A percentile compares a stretch with the other conserved stretches of the same genome.
phyloP scores from a whole-genome alignment of 306 rosid genomes.

The Amphicarpaea edgeworthii region DNA sequence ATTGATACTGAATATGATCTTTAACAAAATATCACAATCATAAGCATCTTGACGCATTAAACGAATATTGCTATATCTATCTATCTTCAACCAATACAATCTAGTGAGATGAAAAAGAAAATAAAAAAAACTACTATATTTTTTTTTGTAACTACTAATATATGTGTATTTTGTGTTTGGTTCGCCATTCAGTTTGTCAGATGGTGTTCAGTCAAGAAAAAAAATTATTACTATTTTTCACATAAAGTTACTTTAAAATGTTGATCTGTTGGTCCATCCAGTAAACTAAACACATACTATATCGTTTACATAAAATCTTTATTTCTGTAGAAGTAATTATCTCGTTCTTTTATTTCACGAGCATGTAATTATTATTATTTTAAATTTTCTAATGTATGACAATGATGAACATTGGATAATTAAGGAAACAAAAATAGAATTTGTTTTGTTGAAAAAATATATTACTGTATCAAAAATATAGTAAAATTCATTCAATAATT shows the following conservation, averaged over 20 bases:
- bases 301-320: background rate
- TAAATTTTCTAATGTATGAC: background rate
- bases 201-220: no score
- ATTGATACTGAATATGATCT: constrained; percentile 10
- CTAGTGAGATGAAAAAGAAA: background rate
- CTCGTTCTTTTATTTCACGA: background rate
- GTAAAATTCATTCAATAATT: background rate
- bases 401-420: no score
- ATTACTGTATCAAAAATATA: background rate
- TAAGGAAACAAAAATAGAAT: background rate
- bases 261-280: no score
- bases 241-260: no score
- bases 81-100: constrained; percentile 1
- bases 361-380: background rate
- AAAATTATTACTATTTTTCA: no score
- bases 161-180: no score
- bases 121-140: background rate
- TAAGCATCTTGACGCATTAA: constrained; percentile 4
- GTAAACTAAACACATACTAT: no score
- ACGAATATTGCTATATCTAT: background rate
- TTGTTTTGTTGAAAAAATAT: background rate
- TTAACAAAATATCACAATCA: constrained; percentile 31
- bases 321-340: background rate
- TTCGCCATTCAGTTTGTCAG: no score
- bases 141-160: background rate